phyloP scores from a whole-genome alignment of 768 basidiomycete species.

The Trametes gibbosa region DNA sequence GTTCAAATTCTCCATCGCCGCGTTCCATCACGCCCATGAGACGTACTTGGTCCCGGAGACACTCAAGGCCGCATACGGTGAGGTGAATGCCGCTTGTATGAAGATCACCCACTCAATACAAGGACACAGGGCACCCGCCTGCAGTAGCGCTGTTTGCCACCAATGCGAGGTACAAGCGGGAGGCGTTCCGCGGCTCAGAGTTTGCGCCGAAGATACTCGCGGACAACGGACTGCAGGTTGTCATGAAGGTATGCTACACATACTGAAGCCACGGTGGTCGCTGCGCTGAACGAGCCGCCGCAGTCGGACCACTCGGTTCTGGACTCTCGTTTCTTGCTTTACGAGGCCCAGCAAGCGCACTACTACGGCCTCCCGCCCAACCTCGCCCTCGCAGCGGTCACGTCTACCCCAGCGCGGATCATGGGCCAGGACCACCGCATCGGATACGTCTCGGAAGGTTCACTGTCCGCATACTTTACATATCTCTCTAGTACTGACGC shows the following conservation, averaged over 20 bases:
- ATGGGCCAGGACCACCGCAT: conserved; percentile 70
- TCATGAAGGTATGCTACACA: conserved; percentile 49
- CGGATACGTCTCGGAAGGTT: conserved; percentile 61
- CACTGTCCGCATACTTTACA: conserved; percentile 8
- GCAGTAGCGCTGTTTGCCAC: conserved; percentile 81
- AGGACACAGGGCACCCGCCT: conserved; percentile 48
- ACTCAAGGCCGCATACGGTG: conserved; percentile 65
- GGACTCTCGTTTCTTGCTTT: conserved; percentile 54
- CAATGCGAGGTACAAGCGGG: conserved; percentile 65
- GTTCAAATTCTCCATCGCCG: conserved; percentile 79
- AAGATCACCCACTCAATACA: not conserved
- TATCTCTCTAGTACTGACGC: conserved; percentile 26
- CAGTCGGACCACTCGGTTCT: conserved; percentile 55
- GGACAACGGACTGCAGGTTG: conserved; percentile 53
- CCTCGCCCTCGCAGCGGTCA: conserved; percentile 68
- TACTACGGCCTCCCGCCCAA: conserved; percentile 67
- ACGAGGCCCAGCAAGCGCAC: conserved; percentile 64
- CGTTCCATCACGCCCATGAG: conserved; percentile 87
- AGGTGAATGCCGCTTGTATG: not conserved
- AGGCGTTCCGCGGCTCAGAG: conserved; percentile 63
- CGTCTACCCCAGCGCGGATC: conserved; percentile 64
- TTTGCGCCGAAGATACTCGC: conserved; percentile 61
- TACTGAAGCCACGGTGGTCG: not conserved
- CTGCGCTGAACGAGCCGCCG: not conserved
- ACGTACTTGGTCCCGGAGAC: conserved; percentile 85